phyloP scores from a whole-genome alignment of 306 rosid genomes.

The Arachis hypogaea region DNA sequence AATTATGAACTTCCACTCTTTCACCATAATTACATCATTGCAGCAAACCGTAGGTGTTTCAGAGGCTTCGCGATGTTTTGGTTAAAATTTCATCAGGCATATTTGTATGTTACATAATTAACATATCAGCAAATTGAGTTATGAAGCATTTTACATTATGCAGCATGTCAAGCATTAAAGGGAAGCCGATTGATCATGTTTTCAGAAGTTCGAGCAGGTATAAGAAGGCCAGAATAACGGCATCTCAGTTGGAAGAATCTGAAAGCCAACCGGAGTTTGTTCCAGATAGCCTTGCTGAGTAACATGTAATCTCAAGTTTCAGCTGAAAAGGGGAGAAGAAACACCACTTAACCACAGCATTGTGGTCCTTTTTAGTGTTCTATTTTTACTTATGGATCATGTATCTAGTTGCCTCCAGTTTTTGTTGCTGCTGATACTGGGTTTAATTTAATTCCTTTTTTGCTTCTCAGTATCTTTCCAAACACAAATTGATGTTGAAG shows the following conservation, averaged over 20 bases:
- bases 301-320: conserved; percentile 27
- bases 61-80: conserved; percentile 13
- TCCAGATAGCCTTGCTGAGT: conserved; percentile 65
- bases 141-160: conserved; percentile 32
- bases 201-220: conserved; percentile 70
- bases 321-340: not conserved
- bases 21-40: conserved; percentile 12
- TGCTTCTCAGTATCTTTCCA: conserved; percentile 13
- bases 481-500: conserved; percentile 6
- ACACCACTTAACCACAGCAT: conserved; percentile 7
- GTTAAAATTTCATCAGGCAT: conserved; percentile 6
- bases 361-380: conserved; percentile 17
- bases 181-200: conserved; percentile 46
- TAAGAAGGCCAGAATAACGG: conserved; percentile 65
- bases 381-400: conserved; percentile 4
- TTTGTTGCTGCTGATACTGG: not conserved
- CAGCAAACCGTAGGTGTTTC: not conserved
- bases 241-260: conserved; percentile 60
- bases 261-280: conserved; percentile 62
- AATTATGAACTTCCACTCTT: conserved; percentile 3
- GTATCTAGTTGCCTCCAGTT: not conserved
- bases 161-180: conserved; percentile 54
- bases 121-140: conserved; percentile 10
- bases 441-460: not conserved
- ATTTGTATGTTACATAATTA: not conserved